Evolutionary conservation across 148 eudicot genomes (phyloP).

Genomic region (Simmondsia chinensis): DNA sequence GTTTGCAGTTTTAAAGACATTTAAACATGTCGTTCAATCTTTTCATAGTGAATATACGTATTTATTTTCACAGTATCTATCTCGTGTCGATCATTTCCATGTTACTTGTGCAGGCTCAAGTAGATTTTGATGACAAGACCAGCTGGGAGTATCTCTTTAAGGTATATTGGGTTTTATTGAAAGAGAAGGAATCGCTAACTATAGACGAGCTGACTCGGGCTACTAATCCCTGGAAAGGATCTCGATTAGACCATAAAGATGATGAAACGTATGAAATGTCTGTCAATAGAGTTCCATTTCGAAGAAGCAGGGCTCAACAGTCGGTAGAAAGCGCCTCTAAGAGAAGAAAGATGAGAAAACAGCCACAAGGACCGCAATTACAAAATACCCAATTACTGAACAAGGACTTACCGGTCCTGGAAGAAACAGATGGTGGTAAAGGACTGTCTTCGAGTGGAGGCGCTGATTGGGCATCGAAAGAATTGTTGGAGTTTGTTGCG

Average conservation of each 20-base stretch:
- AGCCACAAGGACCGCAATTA: too few species aligned
- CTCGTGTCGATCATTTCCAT: background rate
- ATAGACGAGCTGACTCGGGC: conserved; percentile 61
- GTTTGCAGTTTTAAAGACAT: too few species aligned
- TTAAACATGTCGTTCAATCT: too few species aligned
- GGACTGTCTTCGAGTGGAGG: conserved; percentile 9
- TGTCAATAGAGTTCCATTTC: conserved; percentile 5
- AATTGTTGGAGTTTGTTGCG: conserved; percentile 77
- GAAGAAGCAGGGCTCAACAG: conserved; percentile 9
- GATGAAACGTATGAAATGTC: conserved; percentile 4
- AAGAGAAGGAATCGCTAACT: conserved; percentile 60
- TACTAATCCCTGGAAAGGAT: conserved; percentile 50
- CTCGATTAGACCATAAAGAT: conserved; percentile 14
- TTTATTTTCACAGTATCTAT: background rate
- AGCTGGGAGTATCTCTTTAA: conserved; percentile 99
- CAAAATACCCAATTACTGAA: too few species aligned
- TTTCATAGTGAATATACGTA: background rate
- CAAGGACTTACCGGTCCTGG: conserved; percentile 15
- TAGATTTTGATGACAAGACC: conserved; percentile 81
- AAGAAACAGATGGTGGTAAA: conserved; percentile 17
- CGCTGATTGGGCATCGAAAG: conserved; percentile 76
- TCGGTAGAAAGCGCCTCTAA: conserved; percentile 36
- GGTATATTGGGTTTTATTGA: conserved; percentile 70
- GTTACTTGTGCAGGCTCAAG: conserved; percentile 55
- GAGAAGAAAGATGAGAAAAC: conserved; percentile 37